Evolutionary conservation across 768 basidiomycete species (phyloP).

Genomic region (Lactarius vividus): DNA sequence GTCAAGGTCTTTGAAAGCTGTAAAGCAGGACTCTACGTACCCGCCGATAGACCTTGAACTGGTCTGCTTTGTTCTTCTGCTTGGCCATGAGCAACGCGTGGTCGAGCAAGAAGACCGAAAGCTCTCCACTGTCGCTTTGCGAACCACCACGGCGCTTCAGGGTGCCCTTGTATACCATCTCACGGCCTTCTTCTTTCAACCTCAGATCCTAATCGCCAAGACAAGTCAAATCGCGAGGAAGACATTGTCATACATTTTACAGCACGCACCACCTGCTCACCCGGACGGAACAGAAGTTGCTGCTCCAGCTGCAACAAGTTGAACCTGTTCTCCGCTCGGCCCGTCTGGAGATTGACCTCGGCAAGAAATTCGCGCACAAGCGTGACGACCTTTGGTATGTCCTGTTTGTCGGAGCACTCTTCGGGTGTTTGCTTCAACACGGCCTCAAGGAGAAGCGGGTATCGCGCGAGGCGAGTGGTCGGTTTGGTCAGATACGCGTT

Average conservation of each 20-base stretch:
- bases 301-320: conserved; percentile 91
- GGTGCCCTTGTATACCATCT: conserved; percentile 87
- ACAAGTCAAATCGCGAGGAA: not conserved
- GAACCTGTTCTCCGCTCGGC: conserved; percentile 94
- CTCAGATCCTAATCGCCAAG: conserved; percentile 65
- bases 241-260: not conserved
- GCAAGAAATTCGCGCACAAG: conserved; percentile 79
- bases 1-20: conserved; percentile 9
- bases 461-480: conserved; percentile 94
- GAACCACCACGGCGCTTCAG: conserved; percentile 79
- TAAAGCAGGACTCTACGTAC: conserved; percentile 46
- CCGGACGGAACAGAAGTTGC: conserved; percentile 85
- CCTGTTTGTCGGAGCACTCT: conserved; percentile 80
- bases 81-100: conserved; percentile 95
- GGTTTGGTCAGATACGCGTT: conserved; percentile 99
- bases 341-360: conserved; percentile 90
- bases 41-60: conserved; percentile 88
- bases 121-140: conserved; percentile 78
- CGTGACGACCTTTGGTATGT: conserved; percentile 71
- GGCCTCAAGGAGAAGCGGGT: conserved; percentile 89
- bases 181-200: conserved; percentile 81
- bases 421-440: conserved; percentile 91
- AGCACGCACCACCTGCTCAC: conserved; percentile 79
- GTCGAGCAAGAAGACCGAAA: conserved; percentile 94
- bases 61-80: conserved; percentile 87